Conservation (phyloP, 2,329 filamentous ascomycete genomes). For the Verticillium nonalfalfae region DNA sequence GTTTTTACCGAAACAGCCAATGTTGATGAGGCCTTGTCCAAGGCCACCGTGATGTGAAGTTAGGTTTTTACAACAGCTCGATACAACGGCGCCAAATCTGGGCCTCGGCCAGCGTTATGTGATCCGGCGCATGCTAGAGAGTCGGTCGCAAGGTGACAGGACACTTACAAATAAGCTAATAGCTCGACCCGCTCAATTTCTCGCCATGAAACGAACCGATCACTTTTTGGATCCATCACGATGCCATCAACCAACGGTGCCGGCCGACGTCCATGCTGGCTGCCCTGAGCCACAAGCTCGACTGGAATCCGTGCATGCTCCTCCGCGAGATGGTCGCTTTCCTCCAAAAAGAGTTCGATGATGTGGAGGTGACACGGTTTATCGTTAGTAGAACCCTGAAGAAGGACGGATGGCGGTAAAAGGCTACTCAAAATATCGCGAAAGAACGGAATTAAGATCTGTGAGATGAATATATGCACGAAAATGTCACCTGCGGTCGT, state of each 20-base stretch:
- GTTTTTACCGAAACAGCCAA: background rate
- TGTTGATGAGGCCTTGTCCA: background rate
- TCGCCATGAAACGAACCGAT: background rate
- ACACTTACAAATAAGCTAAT: background rate
- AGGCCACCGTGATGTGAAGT: background rate
- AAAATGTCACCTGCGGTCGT: slow-evolving; percentile 22
- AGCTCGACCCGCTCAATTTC: background rate
- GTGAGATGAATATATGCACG: slow-evolving; percentile 25
- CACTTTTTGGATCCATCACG: background rate
- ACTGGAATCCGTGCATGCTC: slow-evolving; percentile 11
- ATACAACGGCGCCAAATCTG: background rate
- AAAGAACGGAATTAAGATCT: slow-evolving; percentile 24
- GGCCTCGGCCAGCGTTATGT: background rate
- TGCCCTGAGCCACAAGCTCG: background rate
- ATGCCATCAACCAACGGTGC: background rate
- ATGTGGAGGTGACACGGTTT: slow-evolving; percentile 1
- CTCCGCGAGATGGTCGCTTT: slow-evolving; percentile 14
- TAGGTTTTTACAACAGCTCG: background rate
- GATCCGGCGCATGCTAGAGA: background rate
- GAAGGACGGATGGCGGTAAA: slow-evolving; percentile 4
- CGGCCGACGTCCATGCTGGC: background rate
- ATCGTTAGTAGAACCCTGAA: slow-evolving; percentile 4
- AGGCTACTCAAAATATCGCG: slow-evolving; percentile 19
- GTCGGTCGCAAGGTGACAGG: background rate
- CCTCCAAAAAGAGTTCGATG: slow-evolving; percentile 9